Evolutionary conservation across 2,329 filamentous ascomycete species (phyloP).

Genomic region (Trichoderma sp.): DNA sequence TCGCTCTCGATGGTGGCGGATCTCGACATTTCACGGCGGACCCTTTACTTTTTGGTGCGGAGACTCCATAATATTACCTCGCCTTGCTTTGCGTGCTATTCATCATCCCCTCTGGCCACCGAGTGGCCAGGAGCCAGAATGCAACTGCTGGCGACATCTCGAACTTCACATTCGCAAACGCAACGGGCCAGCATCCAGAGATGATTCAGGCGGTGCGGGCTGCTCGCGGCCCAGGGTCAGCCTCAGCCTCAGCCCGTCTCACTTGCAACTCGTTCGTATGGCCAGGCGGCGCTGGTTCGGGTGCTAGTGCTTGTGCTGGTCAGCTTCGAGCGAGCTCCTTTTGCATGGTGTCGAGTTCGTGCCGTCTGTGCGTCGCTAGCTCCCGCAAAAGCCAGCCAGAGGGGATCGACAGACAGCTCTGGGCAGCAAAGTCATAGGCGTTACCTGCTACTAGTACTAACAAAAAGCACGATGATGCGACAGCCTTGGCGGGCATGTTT

Average conservation of each 20-base stretch:
- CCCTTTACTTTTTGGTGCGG: conserved; percentile 2
- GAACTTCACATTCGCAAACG: no score
- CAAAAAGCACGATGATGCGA: background rate
- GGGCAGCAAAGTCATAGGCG: no score
- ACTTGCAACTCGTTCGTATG: background rate
- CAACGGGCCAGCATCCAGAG: background rate
- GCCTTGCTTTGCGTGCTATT: no score
- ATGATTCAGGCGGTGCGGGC: background rate
- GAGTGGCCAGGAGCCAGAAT: no score
- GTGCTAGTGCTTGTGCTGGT: background rate
- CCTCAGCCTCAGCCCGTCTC: conserved; percentile 11
- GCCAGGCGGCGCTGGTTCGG: background rate
- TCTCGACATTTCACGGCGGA: conserved; percentile 13
- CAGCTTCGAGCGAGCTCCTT: conserved; percentile 21
- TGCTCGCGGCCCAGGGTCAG: background rate
- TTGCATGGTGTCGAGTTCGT: conserved; percentile 26
- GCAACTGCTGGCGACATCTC: no score
- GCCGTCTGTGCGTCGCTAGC: conserved; percentile 27
- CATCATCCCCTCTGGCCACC: no score
- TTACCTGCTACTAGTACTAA: background rate
- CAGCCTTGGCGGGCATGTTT: background rate
- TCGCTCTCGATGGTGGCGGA: conserved; percentile 14
- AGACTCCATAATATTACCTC: conserved; percentile 14
- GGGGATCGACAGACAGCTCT: background rate
- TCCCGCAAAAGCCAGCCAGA: conserved; percentile 12